Base-by-base conservation (phyloP, 257 asterid species). In the Marsdenia floribunda region DNA sequence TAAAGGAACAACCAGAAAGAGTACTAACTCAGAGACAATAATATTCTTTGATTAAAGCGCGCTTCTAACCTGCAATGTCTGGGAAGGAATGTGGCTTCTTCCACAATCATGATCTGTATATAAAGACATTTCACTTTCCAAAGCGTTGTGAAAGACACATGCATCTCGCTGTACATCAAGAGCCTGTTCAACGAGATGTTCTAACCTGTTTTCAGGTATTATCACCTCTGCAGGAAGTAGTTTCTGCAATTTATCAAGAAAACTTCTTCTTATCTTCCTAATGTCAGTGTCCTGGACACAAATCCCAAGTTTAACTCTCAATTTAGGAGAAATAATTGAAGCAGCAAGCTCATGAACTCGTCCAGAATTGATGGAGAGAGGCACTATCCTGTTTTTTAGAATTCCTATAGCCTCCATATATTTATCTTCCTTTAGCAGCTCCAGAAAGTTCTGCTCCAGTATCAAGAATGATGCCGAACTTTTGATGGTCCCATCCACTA, bases 51-150 rank as follows among this genome's bases (percentile, higher is more conserved):
- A 70, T 49, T 70, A 50, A 54, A 70, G 50, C 6, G 49, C 22
- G 15, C 70, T 58, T 33, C 50, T 69, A 38, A 76, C 79, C 79
- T 76, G 79, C 53, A 38, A 11, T 19, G 75, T 76, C 33, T 68
- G 74, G 35, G 70, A 68, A 69, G 79, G 79, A 54, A 76, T 76
- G 35, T 58, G 79, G 49, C 71, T 37, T 42, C 68, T 68, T 66
- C 74, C 79, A 76, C 79, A 76, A 50, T 76, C 53, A 76, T 68
- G 79, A 76, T 76, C 75, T 6, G 69, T 67, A 53, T 63, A 70
- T 16, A 75, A 67, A 37, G 78, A 75, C 73, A 75, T 75, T 66
- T 75, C 78, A 3, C 42, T 55, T n/a, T n/a, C 66, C 73, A 65
- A 65, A 49, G 78, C 18, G 67, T 75, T 75, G 73, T 75, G 78